Percentiles rank a stretch among this genome's conserved stretches.
phyloP scores from a whole-genome alignment of 1,284 basidiomycete species.

The Ganoderma leucocontextum region DNA sequence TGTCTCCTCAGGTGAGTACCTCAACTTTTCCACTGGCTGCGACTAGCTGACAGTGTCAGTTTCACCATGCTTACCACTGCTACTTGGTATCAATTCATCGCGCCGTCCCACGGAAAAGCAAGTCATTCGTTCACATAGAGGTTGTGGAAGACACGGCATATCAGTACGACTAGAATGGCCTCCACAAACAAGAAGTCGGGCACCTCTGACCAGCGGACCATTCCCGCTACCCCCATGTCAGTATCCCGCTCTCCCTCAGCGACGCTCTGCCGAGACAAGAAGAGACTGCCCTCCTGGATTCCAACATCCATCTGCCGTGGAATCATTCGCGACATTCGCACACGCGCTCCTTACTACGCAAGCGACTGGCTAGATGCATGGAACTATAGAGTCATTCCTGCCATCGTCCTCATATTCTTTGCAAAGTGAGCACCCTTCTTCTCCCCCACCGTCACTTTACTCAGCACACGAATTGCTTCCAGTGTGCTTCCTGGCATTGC shows the following conservation, averaged over 20 bases:
- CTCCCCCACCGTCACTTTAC: too few relatives aligned
- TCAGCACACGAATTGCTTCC: neutral
- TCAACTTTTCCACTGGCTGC: neutral
- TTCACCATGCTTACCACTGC: neutral
- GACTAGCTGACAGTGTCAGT: neutral
- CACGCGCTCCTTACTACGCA: slow-evolving; percentile 82
- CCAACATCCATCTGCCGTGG: slow-evolving; percentile 64
- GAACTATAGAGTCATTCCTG: slow-evolving; percentile 86
- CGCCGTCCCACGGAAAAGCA: neutral
- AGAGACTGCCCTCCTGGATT: slow-evolving; percentile 23
- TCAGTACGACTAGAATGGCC: neutral
- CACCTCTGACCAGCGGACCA: neutral
- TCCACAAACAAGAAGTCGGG: neutral
- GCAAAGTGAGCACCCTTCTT: slow-evolving; percentile 74
- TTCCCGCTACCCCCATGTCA: neutral
- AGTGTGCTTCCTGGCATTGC: slow-evolving; percentile 91
- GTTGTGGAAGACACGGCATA: neutral
- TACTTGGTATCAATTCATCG: neutral
- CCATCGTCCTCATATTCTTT: slow-evolving; percentile 81
- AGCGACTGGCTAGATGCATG: slow-evolving; percentile 91
- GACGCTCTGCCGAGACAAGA: slow-evolving; percentile 28
- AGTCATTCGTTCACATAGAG: neutral
- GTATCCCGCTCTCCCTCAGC: slow-evolving; percentile 34
- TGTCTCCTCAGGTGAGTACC: neutral
- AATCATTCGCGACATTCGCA: slow-evolving; percentile 80